phyloP scores from a whole-genome alignment of 495 filamentous ascomycete genomes.

The Cryomyces minteri region DNA sequence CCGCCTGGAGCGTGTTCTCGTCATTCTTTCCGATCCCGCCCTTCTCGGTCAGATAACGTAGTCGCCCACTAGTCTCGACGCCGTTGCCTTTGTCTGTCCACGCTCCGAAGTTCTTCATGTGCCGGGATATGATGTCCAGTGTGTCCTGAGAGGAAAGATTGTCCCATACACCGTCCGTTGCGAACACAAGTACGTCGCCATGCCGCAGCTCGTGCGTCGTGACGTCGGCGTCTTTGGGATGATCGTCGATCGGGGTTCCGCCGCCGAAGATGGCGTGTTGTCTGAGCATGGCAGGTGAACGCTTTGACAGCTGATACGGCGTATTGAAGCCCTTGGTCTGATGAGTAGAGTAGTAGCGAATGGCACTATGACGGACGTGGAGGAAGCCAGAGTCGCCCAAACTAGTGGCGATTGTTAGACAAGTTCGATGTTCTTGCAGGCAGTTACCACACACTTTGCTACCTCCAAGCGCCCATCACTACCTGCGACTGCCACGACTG shows the following conservation, averaged over 20 bases:
- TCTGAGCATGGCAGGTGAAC: slow-evolving; percentile 58
- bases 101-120: slow-evolving; percentile 54
- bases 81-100: slow-evolving; percentile 45
- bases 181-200: slow-evolving; percentile 81
- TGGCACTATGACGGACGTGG: slow-evolving; percentile 61
- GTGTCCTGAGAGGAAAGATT: slow-evolving; percentile 86
- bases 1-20: slow-evolving; percentile 41
- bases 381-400: slow-evolving; percentile 96
- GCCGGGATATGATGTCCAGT: slow-evolving; percentile 52
- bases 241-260: slow-evolving; percentile 49
- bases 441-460: slow-evolving; percentile 43
- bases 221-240: slow-evolving; percentile 67
- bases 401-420: slow-evolving; percentile 10
- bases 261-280: slow-evolving; percentile 69
- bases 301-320: slow-evolving; percentile 80
- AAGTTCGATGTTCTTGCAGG: not conserved
- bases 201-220: slow-evolving; percentile 58
- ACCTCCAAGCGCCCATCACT: slow-evolving; percentile 58
- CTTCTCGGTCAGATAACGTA: slow-evolving; percentile 7
- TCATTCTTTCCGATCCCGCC: slow-evolving; percentile 6
- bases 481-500: slow-evolving; percentile 57
- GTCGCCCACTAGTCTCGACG: slow-evolving; percentile 25
- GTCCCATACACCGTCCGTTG: slow-evolving; percentile 92
- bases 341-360: slow-evolving; percentile 62
- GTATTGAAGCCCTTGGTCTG: slow-evolving; percentile 98